Evolutionary conservation across 345 rosid genomes (phyloP).

Genomic region (Eucalyptus caleyi): DNA sequence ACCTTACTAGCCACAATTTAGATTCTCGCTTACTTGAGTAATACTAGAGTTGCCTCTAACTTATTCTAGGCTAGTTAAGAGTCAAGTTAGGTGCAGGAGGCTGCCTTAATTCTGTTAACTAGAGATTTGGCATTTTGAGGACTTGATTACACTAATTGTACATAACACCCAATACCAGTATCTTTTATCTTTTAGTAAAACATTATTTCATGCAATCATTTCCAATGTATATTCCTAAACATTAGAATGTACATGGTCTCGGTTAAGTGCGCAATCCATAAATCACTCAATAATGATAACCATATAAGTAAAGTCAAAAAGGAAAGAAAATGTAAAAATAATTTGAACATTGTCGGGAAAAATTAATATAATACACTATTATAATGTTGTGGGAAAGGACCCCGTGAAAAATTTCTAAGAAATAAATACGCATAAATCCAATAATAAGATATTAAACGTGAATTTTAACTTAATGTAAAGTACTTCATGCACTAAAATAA

Average conservation of each 20-base stretch:
- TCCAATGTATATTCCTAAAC: background rate
- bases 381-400: background rate
- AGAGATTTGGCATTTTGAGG: no score
- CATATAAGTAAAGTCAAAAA: background rate
- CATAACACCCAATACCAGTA: background rate
- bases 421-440: background rate
- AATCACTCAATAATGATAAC: background rate
- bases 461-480: background rate
- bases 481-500: background rate
- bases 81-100: background rate
- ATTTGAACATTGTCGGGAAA: background rate
- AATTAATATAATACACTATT: background rate
- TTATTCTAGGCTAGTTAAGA: background rate
- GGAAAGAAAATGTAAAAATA: background rate
- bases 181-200: background rate
- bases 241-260: background rate
- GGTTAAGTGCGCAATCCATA: background rate
- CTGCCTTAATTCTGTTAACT: background rate
- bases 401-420: background rate
- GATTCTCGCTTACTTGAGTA: background rate
- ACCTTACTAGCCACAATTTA: no score
- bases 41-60: background rate
- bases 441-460: background rate
- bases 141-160: background rate
- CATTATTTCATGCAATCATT: background rate